Evolutionary conservation across 208 protist species (phyloP).

Genomic region (Trypanosoma brucei): DNA sequence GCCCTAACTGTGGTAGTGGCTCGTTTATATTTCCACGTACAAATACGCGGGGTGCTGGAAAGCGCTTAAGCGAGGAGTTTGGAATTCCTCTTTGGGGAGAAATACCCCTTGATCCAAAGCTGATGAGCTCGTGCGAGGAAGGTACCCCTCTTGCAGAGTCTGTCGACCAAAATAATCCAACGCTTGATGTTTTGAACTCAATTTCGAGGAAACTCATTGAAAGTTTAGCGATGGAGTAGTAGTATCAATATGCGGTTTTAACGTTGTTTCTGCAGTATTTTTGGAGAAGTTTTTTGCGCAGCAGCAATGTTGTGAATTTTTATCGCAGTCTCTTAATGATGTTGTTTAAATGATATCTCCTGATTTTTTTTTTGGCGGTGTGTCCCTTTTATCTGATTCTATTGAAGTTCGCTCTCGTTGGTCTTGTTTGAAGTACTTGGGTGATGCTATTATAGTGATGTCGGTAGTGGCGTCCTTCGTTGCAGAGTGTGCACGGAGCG

Average conservation of each 20-base stretch:
- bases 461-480: constrained; percentile 59
- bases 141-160: constrained; percentile 63
- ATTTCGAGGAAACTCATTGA: constrained; percentile 43
- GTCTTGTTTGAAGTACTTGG: neutral
- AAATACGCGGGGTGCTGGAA: constrained; percentile 52
- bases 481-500: constrained; percentile 46
- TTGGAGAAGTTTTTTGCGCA: too few species aligned
- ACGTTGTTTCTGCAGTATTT: too few species aligned
- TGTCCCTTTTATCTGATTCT: constrained; percentile 3
- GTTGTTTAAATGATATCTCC: too few species aligned
- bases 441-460: constrained; percentile 24
- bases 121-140: constrained; percentile 91
- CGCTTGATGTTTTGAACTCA: constrained; percentile 38
- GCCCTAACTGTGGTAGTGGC: constrained; percentile 90
- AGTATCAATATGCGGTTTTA: too few species aligned
- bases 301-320: too few species aligned
- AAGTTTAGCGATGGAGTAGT: constrained; percentile 25
- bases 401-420: too few species aligned
- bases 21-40: constrained; percentile 90
- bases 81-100: constrained; percentile 78
- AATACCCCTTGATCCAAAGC: constrained; percentile 86
- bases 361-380: neutral
- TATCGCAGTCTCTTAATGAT: too few species aligned
- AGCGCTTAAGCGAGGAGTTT: constrained; percentile 79
- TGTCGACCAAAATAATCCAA: constrained; percentile 32